Conservation (phyloP, 805 yeast genomes). For the Metschnikowia henanensis region DNA sequence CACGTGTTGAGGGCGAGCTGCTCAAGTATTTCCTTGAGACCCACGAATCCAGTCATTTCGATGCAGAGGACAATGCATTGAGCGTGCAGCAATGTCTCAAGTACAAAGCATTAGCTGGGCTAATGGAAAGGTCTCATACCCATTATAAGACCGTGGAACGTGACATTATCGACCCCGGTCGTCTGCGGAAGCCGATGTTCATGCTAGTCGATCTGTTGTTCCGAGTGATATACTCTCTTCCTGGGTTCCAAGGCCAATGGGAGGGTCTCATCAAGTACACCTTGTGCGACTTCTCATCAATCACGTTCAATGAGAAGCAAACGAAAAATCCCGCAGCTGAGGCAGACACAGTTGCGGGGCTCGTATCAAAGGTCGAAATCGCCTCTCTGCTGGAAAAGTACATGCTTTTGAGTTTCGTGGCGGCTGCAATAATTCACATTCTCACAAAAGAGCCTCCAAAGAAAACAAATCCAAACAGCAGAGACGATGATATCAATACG, state of each 20-base stretch:
- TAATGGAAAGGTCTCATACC: conserved; percentile 14
- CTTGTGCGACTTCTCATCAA: conserved; percentile 44
- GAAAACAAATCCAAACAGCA: conserved; percentile 18
- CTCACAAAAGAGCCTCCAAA: conserved; percentile 24
- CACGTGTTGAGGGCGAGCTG: conserved; percentile 37
- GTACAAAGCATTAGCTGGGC: conserved; percentile 20
- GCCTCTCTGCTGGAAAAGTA: conserved; percentile 21
- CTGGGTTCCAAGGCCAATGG: conserved; percentile 34
- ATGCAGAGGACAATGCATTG: conserved; percentile 21
- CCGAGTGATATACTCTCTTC: conserved; percentile 32
- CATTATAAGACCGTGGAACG: conserved; percentile 7
- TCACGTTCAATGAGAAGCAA: conserved; percentile 19
- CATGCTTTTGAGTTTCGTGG: conserved; percentile 36
- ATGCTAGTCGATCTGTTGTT: conserved; percentile 22
- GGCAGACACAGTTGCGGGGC: conserved; percentile 23
- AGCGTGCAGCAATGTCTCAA: conserved; percentile 23
- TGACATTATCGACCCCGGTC: not conserved
- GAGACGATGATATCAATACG: conserved; percentile 14
- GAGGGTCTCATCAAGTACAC: conserved; percentile 42
- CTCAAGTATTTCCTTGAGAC: conserved; percentile 31
- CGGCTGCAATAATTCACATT: conserved; percentile 39
- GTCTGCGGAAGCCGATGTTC: conserved; percentile 1
- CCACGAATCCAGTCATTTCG: conserved; percentile 26
- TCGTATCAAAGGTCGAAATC: conserved; percentile 32
- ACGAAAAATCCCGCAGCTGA: conserved; percentile 16